Base-by-base conservation (phyloP, 768 basidiomycete species). In the Ephemerocybe angulata region DNA sequence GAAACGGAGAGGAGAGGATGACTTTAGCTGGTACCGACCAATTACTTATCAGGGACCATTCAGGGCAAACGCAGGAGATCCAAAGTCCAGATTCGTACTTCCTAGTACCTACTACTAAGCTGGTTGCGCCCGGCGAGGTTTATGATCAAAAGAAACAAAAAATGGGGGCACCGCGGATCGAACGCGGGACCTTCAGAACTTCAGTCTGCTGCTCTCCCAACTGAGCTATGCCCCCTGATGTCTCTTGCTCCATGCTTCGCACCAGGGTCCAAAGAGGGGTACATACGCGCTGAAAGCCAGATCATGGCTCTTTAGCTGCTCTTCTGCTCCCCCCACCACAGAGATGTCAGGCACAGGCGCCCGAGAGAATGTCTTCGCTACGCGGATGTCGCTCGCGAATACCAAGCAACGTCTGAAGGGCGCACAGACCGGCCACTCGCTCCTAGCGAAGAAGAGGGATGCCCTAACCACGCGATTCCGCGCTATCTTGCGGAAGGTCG, bases 381-480 rank as follows among this genome's bases (percentile, higher is more conserved):
- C 96, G 19, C 88, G 96, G 41, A 98, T 98, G 95, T 93, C 94
- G 30, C 79, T 98, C 41, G 94, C 93, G 54, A 90, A 93, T 71
- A 98, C 92, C 55, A 93, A 93, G 66, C 74, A 87, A 29, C 84
- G 92, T 47, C 79, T 96, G 54, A 96, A 96, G 69, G 85, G 93
- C 19, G 93, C 94, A 5, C 91, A 94, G 71, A 96, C 92, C 1
- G 95, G 96, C 27, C 96, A 98, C 70, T 94, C 93, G 0, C 76
- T 98, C 21, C 81, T 98, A 24, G 94, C 96, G 25, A 98, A 98
- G 84, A 99, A 99, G 76, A 84, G 94, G 53, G 97, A 99, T 78
- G 97, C 97, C 47, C 76, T 98, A 62, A 96, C 90, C 29, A 93
- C 91, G 33, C 81, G 97, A 64, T 99, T 99, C 77, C 81, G 97